phyloP scores from a whole-genome alignment of 768 basidiomycete genomes.

The Mycena metata region DNA sequence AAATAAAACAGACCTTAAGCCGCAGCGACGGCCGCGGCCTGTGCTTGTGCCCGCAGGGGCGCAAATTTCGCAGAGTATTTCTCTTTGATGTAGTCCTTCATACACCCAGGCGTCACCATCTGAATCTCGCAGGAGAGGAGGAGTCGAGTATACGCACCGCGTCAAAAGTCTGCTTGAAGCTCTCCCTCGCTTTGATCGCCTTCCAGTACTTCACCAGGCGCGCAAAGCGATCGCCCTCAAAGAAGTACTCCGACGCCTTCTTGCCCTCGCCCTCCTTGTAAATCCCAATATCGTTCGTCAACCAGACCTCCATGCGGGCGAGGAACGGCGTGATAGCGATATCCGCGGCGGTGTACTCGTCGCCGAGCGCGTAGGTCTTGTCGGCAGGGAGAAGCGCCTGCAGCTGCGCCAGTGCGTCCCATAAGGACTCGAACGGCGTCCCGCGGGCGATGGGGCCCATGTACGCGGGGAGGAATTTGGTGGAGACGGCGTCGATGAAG shows the following conservation, averaged over 20 bases:
- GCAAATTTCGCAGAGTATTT: conserved; percentile 30
- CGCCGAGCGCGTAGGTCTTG: conserved; percentile 58
- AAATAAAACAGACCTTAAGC: background rate
- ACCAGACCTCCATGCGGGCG: conserved; percentile 60
- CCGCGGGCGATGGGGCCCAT: conserved; percentile 53
- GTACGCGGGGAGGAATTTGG: conserved; percentile 58
- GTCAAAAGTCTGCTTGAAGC: conserved; percentile 68
- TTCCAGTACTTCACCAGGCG: conserved; percentile 63
- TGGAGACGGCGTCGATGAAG: conserved; percentile 69
- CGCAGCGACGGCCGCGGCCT: conserved; percentile 26
- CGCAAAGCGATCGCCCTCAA: conserved; percentile 60
- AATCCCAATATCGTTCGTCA: conserved; percentile 66
- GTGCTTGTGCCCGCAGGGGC: conserved; percentile 25
- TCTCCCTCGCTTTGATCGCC: conserved; percentile 64
- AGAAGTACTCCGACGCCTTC: conserved; percentile 57
- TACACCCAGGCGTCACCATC: background rate
- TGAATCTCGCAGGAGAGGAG: background rate
- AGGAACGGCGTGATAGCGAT: conserved; percentile 72
- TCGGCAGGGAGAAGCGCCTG: conserved; percentile 64
- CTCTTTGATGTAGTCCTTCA: conserved; percentile 33
- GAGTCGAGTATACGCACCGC: conserved; percentile 52
- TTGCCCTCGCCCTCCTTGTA: conserved; percentile 63
- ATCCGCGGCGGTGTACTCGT: conserved; percentile 73
- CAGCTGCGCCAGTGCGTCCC: conserved; percentile 59
- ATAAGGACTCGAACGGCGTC: conserved; percentile 56